A percentile compares a stretch with the other conserved stretches of the same genome.
phyloP scores from a whole-genome alignment of 495 filamentous ascomycete species.

The Letharia lupina region DNA sequence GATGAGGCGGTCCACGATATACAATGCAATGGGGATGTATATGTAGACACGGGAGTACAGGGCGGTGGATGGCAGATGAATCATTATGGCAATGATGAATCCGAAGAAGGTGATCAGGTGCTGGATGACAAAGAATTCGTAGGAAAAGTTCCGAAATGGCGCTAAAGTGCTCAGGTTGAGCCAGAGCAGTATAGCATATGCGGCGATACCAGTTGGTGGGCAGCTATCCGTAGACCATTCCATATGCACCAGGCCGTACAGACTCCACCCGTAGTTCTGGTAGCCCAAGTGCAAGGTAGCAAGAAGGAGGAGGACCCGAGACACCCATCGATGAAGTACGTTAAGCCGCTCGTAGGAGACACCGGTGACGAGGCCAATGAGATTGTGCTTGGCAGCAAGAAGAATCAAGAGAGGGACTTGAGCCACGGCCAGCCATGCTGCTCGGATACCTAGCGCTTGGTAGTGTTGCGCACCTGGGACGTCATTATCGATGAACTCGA shows the following conservation, averaged over 20 bases:
- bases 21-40: conserved; percentile 65
- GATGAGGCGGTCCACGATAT: conserved; percentile 60
- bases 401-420: conserved; percentile 77
- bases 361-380: conserved; percentile 61
- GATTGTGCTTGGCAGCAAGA: conserved; percentile 65
- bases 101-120: conserved; percentile 60
- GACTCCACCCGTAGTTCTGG: conserved; percentile 61
- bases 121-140: conserved; percentile 78
- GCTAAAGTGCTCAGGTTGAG: conserved; percentile 60
- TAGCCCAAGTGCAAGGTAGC: conserved; percentile 65
- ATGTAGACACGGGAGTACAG: conserved; percentile 32
- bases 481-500: conserved; percentile 39
- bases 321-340: conserved; percentile 77
- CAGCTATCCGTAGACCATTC: conserved; percentile 57
- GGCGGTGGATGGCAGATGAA: conserved; percentile 47
- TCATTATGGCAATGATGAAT: conserved; percentile 55
- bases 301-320: conserved; percentile 64
- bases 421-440: conserved; percentile 64
- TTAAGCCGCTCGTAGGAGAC: conserved; percentile 69
- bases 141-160: conserved; percentile 58
- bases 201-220: conserved; percentile 58
- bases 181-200: conserved; percentile 67
- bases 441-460: conserved; percentile 67
- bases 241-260: conserved; percentile 51
- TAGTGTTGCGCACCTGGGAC: conserved; percentile 39